Base-by-base conservation (phyloP, 164 flowering plant genomes). In the Platanus orientalis region DNA sequence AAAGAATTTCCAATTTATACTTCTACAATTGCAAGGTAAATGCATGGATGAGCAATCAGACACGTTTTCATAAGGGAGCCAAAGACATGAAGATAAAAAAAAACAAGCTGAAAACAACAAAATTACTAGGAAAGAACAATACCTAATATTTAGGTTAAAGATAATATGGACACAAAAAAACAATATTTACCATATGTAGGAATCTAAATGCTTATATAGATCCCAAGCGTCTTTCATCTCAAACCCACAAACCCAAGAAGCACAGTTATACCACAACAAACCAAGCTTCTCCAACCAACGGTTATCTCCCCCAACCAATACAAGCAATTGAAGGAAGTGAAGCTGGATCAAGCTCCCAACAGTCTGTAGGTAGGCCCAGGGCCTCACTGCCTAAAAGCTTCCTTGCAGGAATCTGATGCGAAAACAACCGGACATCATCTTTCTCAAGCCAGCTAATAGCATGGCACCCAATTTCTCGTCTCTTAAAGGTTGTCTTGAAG, bases 311-410 rank as follows among this genome's bases (percentile, higher is more conserved):
- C 34, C 60, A 24, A 57, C 59, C 32, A 62, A 74, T 62, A 49
- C 58, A 59, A 87, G 84, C 69, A 82, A 66, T 78, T 10, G 77
- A 56, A 47, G 92, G 87, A 70, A 93, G 88, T 39, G 92, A 87
- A 63, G 96, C 92, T 56, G 95, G 98, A 75, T 94, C 99, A 55
- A 91, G 89, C 69, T 91, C 97, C 98, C 98, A 94, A 71, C 96
- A 87, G 50, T 82, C 88, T 63, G 78, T 78, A 48, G 79, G 65
- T 50, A 59, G 63, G 1, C 63, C 78, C 1, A 82, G 67, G 42
- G 75, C 79, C 65, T 91, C 92, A n/a, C 60, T 79, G 0, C 81
- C 89, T 13, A 82, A 81, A 58, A 88, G 83, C 76, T 88, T 89
- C 75, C 80, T 83, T 5, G 96, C 90, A 66, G 97, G 97, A 78